Base-by-base conservation (phyloP, 257 asterid genomes). In the Solanum virginianum region DNA sequence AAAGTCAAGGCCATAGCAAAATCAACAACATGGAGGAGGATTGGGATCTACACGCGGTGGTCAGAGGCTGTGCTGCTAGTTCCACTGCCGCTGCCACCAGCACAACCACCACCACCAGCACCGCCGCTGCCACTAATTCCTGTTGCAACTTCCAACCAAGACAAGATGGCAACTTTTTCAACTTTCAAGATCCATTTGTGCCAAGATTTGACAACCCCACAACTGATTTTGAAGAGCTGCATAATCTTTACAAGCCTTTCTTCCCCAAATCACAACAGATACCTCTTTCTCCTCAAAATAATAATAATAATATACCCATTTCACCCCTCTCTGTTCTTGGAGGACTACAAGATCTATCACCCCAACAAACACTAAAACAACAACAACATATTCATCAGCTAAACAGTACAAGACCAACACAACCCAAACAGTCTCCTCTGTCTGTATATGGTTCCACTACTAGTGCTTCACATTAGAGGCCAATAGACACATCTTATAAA, bases 31-130 rank as follows among this genome's bases (percentile, higher is more conserved):
- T 92, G 99, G 97, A 89, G 12, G 98, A 94, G 51, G 99, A 94
- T 74, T 95, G 99, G 99, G 98, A 92, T 92, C 97, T 95, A 13
- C 93, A 94, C 49, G 99, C 99, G 86, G 98, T 95, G 90, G 99
- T 95, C 77, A 87, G 98, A 88, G 95, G 99, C 93, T 95, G 95
- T 95, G 83, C 93, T 85, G 86, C 96, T 89, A 8, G 87, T 70
- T 20, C 91, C 60, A 0, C 93, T 80, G 1, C 92, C 59, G 16
- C 91, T 54, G 4, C 90, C 85, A 0, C 90, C 18, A 0, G 8
- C 47, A 56, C 90, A 90, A 8, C 90, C 84, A 2, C 89, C 90
- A 60, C 85, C 53, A 10, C 14, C 86, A 49, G 51, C 32, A 10
- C 93, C 84, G 1, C 92, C 62, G 14, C 91, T 88, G 8, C 83